These are phyloP conservation scores for Myxozyma neglecta DNA, from an alignment of 805 yeast species.

Conservation along the genomic window DNA sequence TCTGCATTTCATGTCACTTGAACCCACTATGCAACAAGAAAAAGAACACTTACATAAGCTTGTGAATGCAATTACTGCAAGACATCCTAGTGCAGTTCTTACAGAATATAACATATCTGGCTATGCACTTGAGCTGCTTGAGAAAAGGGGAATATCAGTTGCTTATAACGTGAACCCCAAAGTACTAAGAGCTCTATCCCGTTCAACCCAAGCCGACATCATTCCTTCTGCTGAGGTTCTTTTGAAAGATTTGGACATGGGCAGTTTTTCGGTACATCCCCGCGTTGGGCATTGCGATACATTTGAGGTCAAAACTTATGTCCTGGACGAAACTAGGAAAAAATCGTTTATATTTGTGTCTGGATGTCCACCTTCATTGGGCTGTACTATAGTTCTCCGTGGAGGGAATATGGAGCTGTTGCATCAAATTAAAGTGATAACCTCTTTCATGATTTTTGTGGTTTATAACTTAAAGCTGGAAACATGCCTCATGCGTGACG, in stretches of 20 bases:
- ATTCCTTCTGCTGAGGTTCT: constrained; percentile 83
- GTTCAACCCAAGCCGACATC: constrained; percentile 80
- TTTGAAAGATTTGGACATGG: constrained; percentile 48
- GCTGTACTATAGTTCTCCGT: constrained; percentile 83
- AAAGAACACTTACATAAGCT: constrained; percentile 77
- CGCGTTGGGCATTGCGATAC: constrained; percentile 71
- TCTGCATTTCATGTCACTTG: constrained; percentile 69
- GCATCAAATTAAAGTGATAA: constrained; percentile 68
- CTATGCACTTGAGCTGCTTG: constrained; percentile 68
- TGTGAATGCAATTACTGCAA: constrained; percentile 71
- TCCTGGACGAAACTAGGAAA: constrained; percentile 46
- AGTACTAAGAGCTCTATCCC: constrained; percentile 73
- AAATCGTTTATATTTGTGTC: constrained; percentile 77
- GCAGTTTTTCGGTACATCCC: constrained; percentile 38
- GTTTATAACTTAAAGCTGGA: constrained; percentile 80
- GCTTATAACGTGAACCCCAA: constrained; percentile 78
- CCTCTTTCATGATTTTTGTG: constrained; percentile 77
- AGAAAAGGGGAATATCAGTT: constrained; percentile 76
- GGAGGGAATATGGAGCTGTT: constrained; percentile 68
- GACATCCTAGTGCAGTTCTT: constrained; percentile 76
- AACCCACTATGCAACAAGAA: constrained; percentile 84
- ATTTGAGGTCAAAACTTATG: constrained; percentile 70
- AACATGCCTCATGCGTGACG: constrained; percentile 68
- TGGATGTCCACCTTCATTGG: constrained; percentile 71
- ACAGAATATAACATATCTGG: constrained; percentile 82